Conservation (phyloP, 2,329 filamentous ascomycete genomes). For the Nemania serpens region DNA sequence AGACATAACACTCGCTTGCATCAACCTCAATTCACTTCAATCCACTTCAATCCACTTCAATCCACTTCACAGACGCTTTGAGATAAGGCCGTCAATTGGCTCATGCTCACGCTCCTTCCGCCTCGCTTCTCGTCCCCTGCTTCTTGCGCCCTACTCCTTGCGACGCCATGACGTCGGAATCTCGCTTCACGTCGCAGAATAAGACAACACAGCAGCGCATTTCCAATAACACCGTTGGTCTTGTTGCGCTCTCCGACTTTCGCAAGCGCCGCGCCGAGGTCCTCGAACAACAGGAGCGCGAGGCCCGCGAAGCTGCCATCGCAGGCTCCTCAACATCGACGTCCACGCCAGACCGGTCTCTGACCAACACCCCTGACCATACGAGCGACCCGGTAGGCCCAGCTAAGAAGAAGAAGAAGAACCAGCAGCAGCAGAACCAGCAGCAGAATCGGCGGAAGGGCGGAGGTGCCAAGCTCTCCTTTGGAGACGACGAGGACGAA, state of each 20-base stretch:
- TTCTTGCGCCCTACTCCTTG: background rate
- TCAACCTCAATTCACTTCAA: no score
- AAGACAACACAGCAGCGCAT: conserved; percentile 79
- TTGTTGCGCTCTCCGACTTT: conserved; percentile 91
- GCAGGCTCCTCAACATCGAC: conserved; percentile 44
- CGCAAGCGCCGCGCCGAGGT: conserved; percentile 94
- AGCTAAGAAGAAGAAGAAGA: conserved; percentile 55
- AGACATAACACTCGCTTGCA: no score
- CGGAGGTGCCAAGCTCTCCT: conserved; percentile 60
- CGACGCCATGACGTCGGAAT: conserved; percentile 36
- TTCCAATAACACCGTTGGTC: conserved; percentile 84
- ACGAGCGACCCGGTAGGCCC: conserved; percentile 44
- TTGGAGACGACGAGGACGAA: conserved; percentile 69
- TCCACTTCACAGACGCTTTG: no score
- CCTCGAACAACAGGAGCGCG: conserved; percentile 86
- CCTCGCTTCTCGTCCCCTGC: no score
- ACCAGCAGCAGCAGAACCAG: conserved; percentile 40
- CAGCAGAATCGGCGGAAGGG: conserved; percentile 28
- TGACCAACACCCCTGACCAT: conserved; percentile 53
- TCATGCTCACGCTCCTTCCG: background rate
- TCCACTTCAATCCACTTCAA: no score
- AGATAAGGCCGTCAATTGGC: background rate
- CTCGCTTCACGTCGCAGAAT: conserved; percentile 76
- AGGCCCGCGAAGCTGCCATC: conserved; percentile 68
- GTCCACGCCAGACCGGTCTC: conserved; percentile 55